phyloP scores from a whole-genome alignment of 2,329 filamentous ascomycete species.

The Fusarium sp. region DNA sequence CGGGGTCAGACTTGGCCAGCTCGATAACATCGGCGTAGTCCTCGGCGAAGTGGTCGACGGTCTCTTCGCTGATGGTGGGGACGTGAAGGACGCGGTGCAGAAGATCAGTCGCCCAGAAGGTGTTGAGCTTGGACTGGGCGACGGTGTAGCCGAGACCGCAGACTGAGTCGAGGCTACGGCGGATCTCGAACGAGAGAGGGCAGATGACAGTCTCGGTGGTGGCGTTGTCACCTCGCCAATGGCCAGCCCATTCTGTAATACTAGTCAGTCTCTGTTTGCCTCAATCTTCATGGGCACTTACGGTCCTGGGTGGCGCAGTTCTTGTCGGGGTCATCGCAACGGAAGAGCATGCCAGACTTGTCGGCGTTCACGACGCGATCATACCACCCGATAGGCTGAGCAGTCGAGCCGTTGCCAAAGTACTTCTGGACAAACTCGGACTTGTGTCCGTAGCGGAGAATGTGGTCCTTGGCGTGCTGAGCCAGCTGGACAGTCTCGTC shows the following conservation, averaged over 20 bases:
- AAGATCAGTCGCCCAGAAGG: conserved; percentile 75
- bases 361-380: conserved; percentile 70
- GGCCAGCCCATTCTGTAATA: conserved; percentile 70
- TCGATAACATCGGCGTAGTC: conserved; percentile 67
- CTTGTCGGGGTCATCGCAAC: conserved; percentile 75
- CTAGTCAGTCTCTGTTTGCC: not conserved
- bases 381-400: conserved; percentile 71
- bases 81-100: conserved; percentile 76
- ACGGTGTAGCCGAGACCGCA: conserved; percentile 75
- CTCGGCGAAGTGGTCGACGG: conserved; percentile 73
- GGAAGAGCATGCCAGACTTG: conserved; percentile 69
- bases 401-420: conserved; percentile 71
- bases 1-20: conserved; percentile 62
- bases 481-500: conserved; percentile 70
- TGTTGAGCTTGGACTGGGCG: conserved; percentile 65
- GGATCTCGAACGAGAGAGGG: conserved; percentile 68
- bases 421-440: conserved; percentile 74
- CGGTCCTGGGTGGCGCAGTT: conserved; percentile 68
- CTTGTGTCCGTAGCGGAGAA: conserved; percentile 67
- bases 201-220: conserved; percentile 78
- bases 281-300: conserved; percentile 23
- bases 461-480: conserved; percentile 72
- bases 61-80: conserved; percentile 68
- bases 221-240: conserved; percentile 75
- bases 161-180: conserved; percentile 68